phyloP scores from a whole-genome alignment of 257 asterid genomes.

The Parsonsia alboflavescens region DNA sequence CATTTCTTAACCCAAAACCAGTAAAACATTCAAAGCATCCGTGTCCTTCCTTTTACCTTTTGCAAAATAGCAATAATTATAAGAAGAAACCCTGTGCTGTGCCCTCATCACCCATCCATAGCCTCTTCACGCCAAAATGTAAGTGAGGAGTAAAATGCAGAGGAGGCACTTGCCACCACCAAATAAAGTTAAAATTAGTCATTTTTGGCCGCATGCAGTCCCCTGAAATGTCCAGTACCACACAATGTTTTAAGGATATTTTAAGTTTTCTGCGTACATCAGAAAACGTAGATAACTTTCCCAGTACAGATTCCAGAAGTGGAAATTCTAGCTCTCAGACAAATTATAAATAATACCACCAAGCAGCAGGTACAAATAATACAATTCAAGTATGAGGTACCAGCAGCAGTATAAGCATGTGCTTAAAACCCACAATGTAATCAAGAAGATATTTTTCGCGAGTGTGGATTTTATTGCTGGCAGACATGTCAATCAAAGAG shows the following conservation, averaged over 20 bases:
- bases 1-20: conserved; percentile 5
- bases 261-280: background rate
- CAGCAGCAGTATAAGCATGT: background rate
- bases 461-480: background rate
- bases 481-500: background rate
- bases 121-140: background rate
- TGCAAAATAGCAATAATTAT: conserved; percentile 1
- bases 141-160: background rate
- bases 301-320: background rate
- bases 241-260: background rate
- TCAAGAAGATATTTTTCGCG: background rate
- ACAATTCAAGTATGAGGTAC: background rate
- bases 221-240: background rate
- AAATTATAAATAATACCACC: conserved; percentile 8
- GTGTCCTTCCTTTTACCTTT: background rate
- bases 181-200: background rate
- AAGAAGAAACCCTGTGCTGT: background rate
- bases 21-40: conserved; percentile 10
- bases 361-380: conserved; percentile 6
- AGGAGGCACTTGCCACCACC: background rate
- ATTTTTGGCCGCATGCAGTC: background rate
- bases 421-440: conserved; percentile 3
- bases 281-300: too few species aligned
- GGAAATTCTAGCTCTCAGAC: conserved; percentile 13
- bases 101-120: background rate